Evolutionary conservation across 805 yeast genomes (phyloP), one percentile per base, ranked within the genome.

Genomic region (Geotrichum ghanense): DNA sequence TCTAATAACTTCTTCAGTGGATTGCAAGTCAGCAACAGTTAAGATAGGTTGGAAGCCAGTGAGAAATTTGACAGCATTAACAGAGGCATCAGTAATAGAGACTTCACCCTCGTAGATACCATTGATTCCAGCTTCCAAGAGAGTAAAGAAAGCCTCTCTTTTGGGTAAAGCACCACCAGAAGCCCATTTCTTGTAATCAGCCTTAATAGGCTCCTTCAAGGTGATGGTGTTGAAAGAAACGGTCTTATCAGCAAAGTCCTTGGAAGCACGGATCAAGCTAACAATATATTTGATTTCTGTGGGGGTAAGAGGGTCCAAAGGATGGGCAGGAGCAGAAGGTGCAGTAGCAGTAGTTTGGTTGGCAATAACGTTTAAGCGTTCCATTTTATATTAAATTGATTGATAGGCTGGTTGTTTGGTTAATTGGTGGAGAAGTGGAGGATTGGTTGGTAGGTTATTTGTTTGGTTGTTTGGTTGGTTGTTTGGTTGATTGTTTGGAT

Each of bases 51-150:
- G 87, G 44, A 75, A 81, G 37, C 81, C 83, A 48, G 73, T 76
- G 42, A 73, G 61, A 45, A 70, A 62, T 53, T 71, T 70, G 52
- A 74, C 63, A 47, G 71, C 70, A 43, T 74, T 63, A 26, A 83
- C 67, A 42, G 65, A 60, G 55, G 68, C 64, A 44, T 74, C 62
- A 31, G 68, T 68, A 45, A 83, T 60, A 59, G 79, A 82, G 51
- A 80, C 81, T 41, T 76, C 67, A 63, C 88, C 89, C 61, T 83
- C 90, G 56, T 75, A 76, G 50, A 82, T 72, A 56, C 86, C 88
- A 45, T 72, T 64, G 47, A 68, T 71, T 42, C 77, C 85, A 25
- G 68, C 55, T 59, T 75, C 81, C 43, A 81, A 69, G 44, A 78
- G 70, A 44, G 83, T 83, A 51, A 72, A 79, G 60, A 76, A 79